Conservation (phyloP, 2,329 filamentous ascomycete species). For the Pseudogymnoascus sp. region DNA sequence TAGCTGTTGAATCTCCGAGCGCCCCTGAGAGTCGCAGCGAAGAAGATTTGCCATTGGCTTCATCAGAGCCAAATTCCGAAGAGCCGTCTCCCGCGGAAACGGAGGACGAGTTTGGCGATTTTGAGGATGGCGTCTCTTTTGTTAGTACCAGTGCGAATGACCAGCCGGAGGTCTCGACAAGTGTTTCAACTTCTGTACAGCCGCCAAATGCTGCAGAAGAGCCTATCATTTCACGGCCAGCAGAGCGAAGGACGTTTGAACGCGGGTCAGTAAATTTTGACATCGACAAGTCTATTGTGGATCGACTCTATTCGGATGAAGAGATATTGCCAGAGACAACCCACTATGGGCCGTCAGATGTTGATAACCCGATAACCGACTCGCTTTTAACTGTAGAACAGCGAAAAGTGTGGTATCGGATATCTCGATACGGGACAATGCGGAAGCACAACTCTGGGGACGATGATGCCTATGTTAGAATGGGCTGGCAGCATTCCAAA, state of each 20-base stretch:
- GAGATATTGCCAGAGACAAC: background rate
- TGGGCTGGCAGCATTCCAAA: slow-evolving; percentile 48
- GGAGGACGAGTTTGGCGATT: slow-evolving; percentile 31
- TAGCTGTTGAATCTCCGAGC: slow-evolving; percentile 15
- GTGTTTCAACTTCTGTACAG: background rate
- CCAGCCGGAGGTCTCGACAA: slow-evolving; percentile 9
- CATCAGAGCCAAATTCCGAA: background rate
- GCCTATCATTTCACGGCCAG: background rate
- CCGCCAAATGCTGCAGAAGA: background rate
- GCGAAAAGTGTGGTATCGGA: slow-evolving; percentile 56
- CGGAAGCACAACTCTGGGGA: slow-evolving; percentile 48
- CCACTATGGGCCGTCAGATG: slow-evolving; percentile 17
- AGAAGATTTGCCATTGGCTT: background rate
- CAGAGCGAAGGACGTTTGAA: slow-evolving; percentile 9
- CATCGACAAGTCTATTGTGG: slow-evolving; percentile 20
- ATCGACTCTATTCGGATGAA: slow-evolving; percentile 22
- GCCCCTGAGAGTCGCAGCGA: slow-evolving; percentile 5
- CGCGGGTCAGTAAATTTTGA: slow-evolving; percentile 19
- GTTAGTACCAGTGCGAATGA: slow-evolving; percentile 14
- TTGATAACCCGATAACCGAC: slow-evolving; percentile 29
- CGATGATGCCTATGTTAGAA: slow-evolving; percentile 50
- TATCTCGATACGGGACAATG: slow-evolving; percentile 51
- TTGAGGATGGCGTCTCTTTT: slow-evolving; percentile 25
- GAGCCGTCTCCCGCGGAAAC: slow-evolving; percentile 10
- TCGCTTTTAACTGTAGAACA: slow-evolving; percentile 46